These are phyloP conservation scores for Thraustochytrium sp. DNA, from an alignment of 352 stramenopile genomes.

Conservation along the genomic window DNA sequence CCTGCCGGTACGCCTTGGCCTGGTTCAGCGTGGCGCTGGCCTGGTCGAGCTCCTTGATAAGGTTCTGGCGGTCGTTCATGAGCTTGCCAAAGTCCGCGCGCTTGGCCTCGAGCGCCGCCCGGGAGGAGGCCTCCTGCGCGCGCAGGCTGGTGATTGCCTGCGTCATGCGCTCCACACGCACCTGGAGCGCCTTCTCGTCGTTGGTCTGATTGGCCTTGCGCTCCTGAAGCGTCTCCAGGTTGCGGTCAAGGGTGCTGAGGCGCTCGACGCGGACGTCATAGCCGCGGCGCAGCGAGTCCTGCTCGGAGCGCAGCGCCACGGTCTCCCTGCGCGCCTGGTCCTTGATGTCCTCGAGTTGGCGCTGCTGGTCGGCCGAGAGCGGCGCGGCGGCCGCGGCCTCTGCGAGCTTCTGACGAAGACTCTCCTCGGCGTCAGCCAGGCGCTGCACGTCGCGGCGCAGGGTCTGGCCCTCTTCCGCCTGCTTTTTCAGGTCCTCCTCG, in stretches of 20 bases:
- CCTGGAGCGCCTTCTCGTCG: neutral
- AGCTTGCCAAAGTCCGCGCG: conserved; percentile 41
- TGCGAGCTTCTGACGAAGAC: conserved; percentile 59
- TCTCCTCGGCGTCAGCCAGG: conserved; percentile 58
- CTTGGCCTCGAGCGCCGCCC: neutral
- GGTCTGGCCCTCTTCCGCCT: conserved; percentile 70
- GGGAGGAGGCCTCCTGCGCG: conserved; percentile 24
- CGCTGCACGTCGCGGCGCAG: conserved; percentile 66
- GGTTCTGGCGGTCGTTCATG: neutral
- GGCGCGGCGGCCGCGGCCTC: conserved; percentile 40
- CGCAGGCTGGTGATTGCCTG: neutral
- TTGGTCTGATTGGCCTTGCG: neutral
- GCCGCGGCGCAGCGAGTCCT: conserved; percentile 29
- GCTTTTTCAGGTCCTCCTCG: conserved; percentile 67
- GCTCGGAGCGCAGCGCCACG: conserved; percentile 13
- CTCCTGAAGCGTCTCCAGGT: neutral
- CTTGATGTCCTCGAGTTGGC: conserved; percentile 57
- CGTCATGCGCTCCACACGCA: conserved; percentile 13
- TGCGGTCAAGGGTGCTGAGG: neutral
- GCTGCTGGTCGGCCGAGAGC: conserved; percentile 43
- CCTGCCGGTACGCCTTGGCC: conserved; percentile 21
- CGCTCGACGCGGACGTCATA: neutral
- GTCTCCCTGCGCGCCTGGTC: conserved; percentile 40
- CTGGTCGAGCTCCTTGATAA: conserved; percentile 42
- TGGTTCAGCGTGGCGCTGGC: conserved; percentile 25